These are phyloP conservation scores for Helotiales sp. DNA, from an alignment of 2,329 filamentous ascomycete genomes.

Conservation along the genomic window DNA sequence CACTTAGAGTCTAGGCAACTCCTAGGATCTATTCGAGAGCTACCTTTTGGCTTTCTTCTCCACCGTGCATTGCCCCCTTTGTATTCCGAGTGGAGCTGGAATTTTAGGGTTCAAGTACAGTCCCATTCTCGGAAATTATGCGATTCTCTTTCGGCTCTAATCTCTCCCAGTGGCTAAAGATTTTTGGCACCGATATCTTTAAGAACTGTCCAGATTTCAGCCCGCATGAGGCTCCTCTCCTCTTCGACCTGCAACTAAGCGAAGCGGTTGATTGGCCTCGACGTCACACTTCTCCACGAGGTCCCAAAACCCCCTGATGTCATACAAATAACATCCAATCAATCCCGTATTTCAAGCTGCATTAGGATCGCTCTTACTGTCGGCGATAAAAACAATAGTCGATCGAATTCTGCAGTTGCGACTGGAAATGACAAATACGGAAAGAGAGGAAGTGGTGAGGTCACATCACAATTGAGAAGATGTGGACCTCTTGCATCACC, in stretches of 20 bases:
- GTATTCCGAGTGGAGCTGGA: too few species aligned
- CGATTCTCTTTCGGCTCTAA: too few species aligned
- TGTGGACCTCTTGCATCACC: background rate
- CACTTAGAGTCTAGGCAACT: too few species aligned
- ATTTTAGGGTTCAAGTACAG: too few species aligned
- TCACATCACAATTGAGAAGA: conserved; percentile 1
- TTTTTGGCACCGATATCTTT: background rate
- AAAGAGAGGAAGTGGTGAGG: conserved; percentile 10
- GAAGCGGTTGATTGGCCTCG: background rate
- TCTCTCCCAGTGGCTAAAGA: too few species aligned
- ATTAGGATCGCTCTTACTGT: background rate
- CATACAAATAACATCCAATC: background rate
- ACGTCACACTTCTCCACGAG: background rate
- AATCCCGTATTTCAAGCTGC: background rate
- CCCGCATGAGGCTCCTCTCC: background rate
- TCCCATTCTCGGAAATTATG: too few species aligned
- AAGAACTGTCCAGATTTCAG: background rate
- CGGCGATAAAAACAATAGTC: background rate
- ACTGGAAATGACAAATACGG: background rate
- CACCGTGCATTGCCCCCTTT: too few species aligned
- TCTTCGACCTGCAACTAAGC: background rate
- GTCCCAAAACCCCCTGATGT: background rate
- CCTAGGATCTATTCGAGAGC: too few species aligned
- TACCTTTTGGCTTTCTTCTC: too few species aligned
- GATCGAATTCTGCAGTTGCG: background rate